Conservation (phyloP, 352 stramenopile species). For the Pythium aristosporum region DNA sequence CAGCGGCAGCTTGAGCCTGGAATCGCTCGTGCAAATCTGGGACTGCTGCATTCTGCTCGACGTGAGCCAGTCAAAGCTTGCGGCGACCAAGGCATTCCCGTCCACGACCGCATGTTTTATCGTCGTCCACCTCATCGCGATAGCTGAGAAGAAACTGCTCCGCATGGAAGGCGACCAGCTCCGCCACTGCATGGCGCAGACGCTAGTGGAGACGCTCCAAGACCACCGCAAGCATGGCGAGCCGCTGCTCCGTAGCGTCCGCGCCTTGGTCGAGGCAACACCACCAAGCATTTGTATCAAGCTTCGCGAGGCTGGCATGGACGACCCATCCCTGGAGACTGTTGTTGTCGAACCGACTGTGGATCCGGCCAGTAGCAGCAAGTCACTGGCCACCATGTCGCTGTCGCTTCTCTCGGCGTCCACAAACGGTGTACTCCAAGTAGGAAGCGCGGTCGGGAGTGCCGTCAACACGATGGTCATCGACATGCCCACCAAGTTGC, state of each 20-base stretch:
- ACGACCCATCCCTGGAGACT: neutral
- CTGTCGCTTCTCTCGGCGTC: slow-evolving; percentile 63
- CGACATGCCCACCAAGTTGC: slow-evolving; percentile 69
- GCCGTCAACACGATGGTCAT: slow-evolving; percentile 43
- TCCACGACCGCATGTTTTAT: slow-evolving; percentile 53
- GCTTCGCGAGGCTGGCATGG: slow-evolving; percentile 40
- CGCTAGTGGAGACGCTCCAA: slow-evolving; percentile 49
- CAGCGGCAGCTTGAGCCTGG: slow-evolving; percentile 31
- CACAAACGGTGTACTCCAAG: slow-evolving; percentile 45
- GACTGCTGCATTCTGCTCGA: slow-evolving; percentile 64
- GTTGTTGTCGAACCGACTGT: neutral
- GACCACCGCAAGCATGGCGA: slow-evolving; percentile 24
- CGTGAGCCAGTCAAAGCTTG: neutral
- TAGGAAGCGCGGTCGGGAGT: slow-evolving; percentile 33
- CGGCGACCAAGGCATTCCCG: slow-evolving; percentile 24
- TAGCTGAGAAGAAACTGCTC: slow-evolving; percentile 58
- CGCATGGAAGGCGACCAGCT: slow-evolving; percentile 74
- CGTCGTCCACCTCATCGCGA: slow-evolving; percentile 41
- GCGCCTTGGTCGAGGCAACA: slow-evolving; percentile 58
- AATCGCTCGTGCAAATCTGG: slow-evolving; percentile 66
- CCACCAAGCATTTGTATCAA: slow-evolving; percentile 57
- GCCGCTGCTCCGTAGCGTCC: slow-evolving; percentile 41
- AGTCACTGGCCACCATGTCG: slow-evolving; percentile 27
- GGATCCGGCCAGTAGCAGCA: neutral
- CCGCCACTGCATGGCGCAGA: slow-evolving; percentile 63